A percentile compares a stretch with the other conserved stretches of the same genome.
These are phyloP conservation scores for Dryadomyces quercus-mongolicae DNA, from an alignment of 2,329 filamentous ascomycete species.

Conservation along the genomic window DNA sequence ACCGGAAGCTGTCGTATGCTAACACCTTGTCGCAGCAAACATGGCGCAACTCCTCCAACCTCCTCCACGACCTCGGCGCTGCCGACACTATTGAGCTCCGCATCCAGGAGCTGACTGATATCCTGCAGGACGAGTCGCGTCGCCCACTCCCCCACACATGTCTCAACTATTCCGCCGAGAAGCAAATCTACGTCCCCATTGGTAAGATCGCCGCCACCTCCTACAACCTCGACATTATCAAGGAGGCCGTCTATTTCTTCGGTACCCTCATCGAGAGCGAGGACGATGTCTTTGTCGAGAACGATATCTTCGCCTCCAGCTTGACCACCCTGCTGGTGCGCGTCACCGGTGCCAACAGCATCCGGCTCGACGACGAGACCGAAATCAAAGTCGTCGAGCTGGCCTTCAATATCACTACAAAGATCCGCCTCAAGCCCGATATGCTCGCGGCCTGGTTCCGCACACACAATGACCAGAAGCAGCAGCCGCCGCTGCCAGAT, in stretches of 20 bases:
- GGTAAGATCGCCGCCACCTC: slow-evolving; percentile 80
- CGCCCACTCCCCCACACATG: slow-evolving; percentile 84
- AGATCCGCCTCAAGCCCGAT: slow-evolving; percentile 79
- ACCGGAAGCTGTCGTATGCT: neutral
- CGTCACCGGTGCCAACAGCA: slow-evolving; percentile 61
- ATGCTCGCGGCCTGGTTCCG: slow-evolving; percentile 91
- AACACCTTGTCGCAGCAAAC: slow-evolving; percentile 28
- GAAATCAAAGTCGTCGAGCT: slow-evolving; percentile 86
- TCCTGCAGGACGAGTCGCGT: slow-evolving; percentile 81
- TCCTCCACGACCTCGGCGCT: slow-evolving; percentile 46
- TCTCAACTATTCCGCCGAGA: slow-evolving; percentile 72
- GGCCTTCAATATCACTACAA: slow-evolving; percentile 90
- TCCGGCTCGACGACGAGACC: slow-evolving; percentile 64
- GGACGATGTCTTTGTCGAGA: slow-evolving; percentile 88
- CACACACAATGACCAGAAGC: slow-evolving; percentile 28
- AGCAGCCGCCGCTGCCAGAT: slow-evolving; percentile 13
- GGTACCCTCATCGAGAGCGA: slow-evolving; percentile 90
- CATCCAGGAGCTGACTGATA: slow-evolving; percentile 52
- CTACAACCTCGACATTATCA: slow-evolving; percentile 75
- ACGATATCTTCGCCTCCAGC: slow-evolving; percentile 71
- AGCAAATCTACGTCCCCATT: slow-evolving; percentile 81
- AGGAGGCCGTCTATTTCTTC: slow-evolving; percentile 75
- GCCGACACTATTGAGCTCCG: slow-evolving; percentile 50
- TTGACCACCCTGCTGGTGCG: slow-evolving; percentile 76
- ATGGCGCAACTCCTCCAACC: slow-evolving; percentile 51